Evolutionary conservation across 2,329 filamentous ascomycete genomes (phyloP), one percentile per base, ranked within the genome.

Genomic region (Cercospora zeae-maydis): DNA sequence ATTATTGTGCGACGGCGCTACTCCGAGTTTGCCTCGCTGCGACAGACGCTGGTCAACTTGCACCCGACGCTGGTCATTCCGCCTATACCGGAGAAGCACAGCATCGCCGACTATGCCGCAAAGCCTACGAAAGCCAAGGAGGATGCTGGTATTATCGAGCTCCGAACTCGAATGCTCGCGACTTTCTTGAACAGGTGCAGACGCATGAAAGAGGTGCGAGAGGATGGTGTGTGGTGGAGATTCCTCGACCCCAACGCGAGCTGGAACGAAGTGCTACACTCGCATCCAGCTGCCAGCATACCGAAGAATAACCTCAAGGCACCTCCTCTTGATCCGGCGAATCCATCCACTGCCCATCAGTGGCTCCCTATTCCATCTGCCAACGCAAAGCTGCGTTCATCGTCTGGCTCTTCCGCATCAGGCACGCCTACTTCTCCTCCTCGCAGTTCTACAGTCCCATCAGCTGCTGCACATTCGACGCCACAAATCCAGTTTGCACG

Each of bases 111-210:
- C 76, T 99, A 99, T 75, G 95, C 95, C 14, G 93, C 96, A 30
- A 98, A 96, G 72, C 95, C 96, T 1, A 99, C 95, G 37, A 97
- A 93, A 72, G 96, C 96, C 16, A 99, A 97, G 76, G 93, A 99
- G 77, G 96, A 99, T 75, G 89, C 92, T 62, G 91, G 93, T 64
- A 99, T 98, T 51, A 99, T 99, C 67, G 95, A 99, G 74, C 81
- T 98, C 68, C 86, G 95, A 63, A 98, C 98, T 81, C 90, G 95
- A 71, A 99, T 99, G 95, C 78, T 99, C 59, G 90, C 90, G 4
- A 95, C 98, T 0, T 99, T 99, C 71, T 77, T 99, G 55, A 99
- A 99, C 73, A 85, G 95, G 54, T 99, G 95, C 77, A 86, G 93
- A 67, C 86, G 87, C 66, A 98, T 98, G 93, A 90, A 93, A 71